Evolutionary conservation across 164 flowering plant species (phyloP).

Genomic region (Euptelea pleiosperma): DNA sequence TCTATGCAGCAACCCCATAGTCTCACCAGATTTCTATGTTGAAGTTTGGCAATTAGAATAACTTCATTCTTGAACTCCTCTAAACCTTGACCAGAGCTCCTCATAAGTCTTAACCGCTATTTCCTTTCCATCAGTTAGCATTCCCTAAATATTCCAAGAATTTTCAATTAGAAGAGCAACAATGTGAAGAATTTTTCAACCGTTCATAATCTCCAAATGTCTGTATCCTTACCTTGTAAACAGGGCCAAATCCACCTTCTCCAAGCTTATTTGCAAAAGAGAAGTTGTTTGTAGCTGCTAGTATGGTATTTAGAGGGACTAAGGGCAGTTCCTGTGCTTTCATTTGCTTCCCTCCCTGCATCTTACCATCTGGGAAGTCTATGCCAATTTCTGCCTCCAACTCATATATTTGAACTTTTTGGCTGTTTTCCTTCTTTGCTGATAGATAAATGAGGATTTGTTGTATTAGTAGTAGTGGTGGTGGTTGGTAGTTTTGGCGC

Average conservation of each 20-base stretch:
- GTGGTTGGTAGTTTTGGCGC: too few relatives aligned
- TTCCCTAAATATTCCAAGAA: conserved; percentile 23
- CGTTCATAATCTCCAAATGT: too few relatives aligned
- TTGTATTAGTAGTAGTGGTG: too few relatives aligned
- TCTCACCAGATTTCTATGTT: conserved; percentile 12
- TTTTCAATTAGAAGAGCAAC: neutral
- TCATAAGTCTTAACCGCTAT: conserved; percentile 8
- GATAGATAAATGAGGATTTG: too few relatives aligned
- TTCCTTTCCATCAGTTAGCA: conserved; percentile 11
- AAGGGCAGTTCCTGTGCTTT: conserved; percentile 13
- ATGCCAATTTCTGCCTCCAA: too few relatives aligned
- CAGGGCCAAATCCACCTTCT: conserved; percentile 48
- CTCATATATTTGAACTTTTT: too few relatives aligned
- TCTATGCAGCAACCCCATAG: conserved; percentile 11
- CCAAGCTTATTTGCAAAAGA: conserved; percentile 37
- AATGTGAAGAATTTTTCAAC: too few relatives aligned
- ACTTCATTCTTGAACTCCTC: conserved; percentile 11
- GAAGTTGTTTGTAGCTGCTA: conserved; percentile 34
- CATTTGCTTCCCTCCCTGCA: neutral
- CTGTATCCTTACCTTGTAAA: conserved; percentile 37
- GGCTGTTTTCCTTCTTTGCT: too few relatives aligned
- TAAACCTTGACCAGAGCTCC: conserved; percentile 8
- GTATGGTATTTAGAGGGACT: conserved; percentile 17
- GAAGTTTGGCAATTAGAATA: conserved; percentile 3
- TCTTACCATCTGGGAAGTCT: too few relatives aligned